Conservation (phyloP, 202 grass and related monocot genomes). For the Tripidium arundinaceum region DNA sequence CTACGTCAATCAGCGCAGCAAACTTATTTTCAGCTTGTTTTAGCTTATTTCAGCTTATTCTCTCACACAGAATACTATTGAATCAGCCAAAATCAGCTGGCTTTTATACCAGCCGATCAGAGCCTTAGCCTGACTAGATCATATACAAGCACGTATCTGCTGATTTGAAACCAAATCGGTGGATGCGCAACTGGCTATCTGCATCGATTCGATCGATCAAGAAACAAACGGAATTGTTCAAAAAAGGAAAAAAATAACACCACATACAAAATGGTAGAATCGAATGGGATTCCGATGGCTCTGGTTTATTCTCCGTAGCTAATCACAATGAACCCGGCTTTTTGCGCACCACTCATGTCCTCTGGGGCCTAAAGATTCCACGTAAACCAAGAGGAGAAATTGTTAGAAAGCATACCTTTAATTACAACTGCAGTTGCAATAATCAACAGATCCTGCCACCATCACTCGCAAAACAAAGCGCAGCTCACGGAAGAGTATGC, state of each 20-base stretch:
- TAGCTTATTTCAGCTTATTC: no score
- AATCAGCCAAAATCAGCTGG: no score
- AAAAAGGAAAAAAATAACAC: not conserved
- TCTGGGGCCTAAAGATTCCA: constrained; percentile 27
- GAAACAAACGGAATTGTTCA: not conserved
- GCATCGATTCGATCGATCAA: not conserved
- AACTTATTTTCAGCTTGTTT: no score
- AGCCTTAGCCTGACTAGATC: no score
- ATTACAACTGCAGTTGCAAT: constrained; percentile 38
- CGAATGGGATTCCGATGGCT: constrained; percentile 36
- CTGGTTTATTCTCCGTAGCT: constrained; percentile 40
- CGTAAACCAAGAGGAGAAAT: constrained; percentile 24
- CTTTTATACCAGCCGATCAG: no score
- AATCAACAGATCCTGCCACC: constrained; percentile 22
- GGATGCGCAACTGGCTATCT: not conserved
- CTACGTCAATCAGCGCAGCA: no score
- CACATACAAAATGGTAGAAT: constrained; percentile 9
- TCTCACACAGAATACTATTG: no score
- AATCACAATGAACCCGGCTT: constrained; percentile 25
- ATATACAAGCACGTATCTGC: no score
- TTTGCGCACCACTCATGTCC: constrained; percentile 11
- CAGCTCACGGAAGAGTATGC: constrained; percentile 5
- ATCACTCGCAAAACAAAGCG: not conserved
- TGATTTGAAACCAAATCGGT: not conserved
- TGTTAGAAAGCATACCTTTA: constrained; percentile 28